Evolutionary conservation across 2,329 filamentous ascomycete species (phyloP).

Genomic region (Diaporthe batatas): DNA sequence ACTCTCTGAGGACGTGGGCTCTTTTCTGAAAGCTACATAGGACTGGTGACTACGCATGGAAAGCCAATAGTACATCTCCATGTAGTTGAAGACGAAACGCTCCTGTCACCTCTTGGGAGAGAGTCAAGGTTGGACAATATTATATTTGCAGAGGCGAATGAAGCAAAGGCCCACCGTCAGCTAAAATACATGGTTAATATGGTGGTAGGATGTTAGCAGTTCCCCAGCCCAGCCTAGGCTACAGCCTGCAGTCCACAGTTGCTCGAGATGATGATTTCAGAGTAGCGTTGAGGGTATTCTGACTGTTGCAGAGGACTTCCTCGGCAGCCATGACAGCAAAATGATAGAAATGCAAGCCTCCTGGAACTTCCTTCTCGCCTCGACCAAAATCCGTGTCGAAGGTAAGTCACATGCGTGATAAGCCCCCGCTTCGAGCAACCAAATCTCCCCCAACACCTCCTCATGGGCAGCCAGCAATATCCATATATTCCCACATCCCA

Average conservation of each 20-base stretch:
- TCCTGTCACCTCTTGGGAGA: not conserved
- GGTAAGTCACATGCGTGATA: not conserved
- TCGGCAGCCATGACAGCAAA: constrained; percentile 13
- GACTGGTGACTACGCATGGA: not conserved
- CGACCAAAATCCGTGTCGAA: not conserved
- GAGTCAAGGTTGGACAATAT: not conserved
- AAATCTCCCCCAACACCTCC: not conserved
- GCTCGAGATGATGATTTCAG: not conserved
- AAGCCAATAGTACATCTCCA: not conserved
- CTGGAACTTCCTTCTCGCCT: not conserved
- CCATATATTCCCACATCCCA: not conserved
- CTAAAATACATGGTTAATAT: too few relatives aligned
- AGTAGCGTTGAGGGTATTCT: not conserved
- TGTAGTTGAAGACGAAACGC: not conserved
- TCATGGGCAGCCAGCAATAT: not conserved
- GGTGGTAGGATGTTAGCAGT: not conserved
- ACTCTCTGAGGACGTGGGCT: not conserved
- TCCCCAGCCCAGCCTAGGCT: too few relatives aligned
- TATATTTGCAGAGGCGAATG: not conserved
- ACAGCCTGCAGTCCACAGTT: not conserved
- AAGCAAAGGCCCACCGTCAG: not conserved
- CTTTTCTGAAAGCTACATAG: not conserved
- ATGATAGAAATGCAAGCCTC: constrained; percentile 8
- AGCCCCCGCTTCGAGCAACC: not conserved
- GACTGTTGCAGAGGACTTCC: constrained; percentile 9